These are phyloP conservation scores for Onygenales sp. DNA, from an alignment of 2,329 filamentous ascomycete genomes.

Conservation along the genomic window DNA sequence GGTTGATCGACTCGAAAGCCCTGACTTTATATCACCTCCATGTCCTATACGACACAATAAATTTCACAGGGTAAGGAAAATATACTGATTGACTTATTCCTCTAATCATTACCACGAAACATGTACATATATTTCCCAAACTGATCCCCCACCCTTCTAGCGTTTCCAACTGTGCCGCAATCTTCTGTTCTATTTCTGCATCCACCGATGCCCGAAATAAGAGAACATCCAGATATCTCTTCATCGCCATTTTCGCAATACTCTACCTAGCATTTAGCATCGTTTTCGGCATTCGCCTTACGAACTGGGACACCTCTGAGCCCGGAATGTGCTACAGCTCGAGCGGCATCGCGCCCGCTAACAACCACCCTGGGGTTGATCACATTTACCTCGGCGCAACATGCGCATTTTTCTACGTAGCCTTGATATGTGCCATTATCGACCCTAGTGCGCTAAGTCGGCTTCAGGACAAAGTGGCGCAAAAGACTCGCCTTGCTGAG, in stretches of 20 bases:
- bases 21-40: neutral
- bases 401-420: too few relatives aligned
- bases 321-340: neutral
- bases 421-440: too few relatives aligned
- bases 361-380: too few relatives aligned
- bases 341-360: too few relatives aligned
- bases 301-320: neutral
- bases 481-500: too few relatives aligned
- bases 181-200: neutral
- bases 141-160: neutral
- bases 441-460: too few relatives aligned
- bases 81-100: too few relatives aligned
- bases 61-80: neutral
- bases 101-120: too few relatives aligned
- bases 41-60: neutral
- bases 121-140: too few relatives aligned
- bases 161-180: neutral
- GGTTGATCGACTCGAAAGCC: neutral
- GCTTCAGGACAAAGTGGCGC: too few relatives aligned
- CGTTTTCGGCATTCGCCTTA: neutral
- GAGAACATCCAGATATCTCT: neutral
- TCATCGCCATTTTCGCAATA: neutral
- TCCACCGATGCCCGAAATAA: neutral
- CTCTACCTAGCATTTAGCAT: neutral
- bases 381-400: too few relatives aligned